These are phyloP conservation scores for Trifolium repens DNA, from an alignment of 306 rosid genomes.

Conservation along the genomic window DNA sequence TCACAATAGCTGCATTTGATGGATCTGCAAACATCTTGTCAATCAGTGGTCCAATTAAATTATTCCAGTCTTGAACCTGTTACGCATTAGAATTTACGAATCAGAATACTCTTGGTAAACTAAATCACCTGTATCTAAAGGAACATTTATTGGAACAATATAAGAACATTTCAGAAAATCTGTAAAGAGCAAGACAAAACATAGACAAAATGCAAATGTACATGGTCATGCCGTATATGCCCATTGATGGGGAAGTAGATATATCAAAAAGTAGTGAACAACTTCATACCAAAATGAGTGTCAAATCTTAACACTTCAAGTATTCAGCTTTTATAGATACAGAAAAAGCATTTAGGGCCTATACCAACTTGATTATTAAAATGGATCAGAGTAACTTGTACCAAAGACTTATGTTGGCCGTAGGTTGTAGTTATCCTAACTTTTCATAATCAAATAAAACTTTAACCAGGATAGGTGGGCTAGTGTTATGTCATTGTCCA, in stretches of 20 bases:
- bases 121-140: conserved; percentile 10
- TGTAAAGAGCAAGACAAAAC: conserved; percentile 15
- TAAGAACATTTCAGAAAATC: conserved; percentile 23
- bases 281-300: conserved; percentile 24
- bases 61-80: conserved; percentile 84
- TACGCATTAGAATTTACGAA: conserved; percentile 35
- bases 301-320: no score
- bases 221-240: conserved; percentile 23
- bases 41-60: conserved; percentile 73
- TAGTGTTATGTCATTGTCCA: conserved; percentile 1
- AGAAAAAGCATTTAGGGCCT: conserved; percentile 20
- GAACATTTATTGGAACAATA: conserved; percentile 11
- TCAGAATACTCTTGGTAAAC: conserved; percentile 3
- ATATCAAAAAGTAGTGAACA: conserved; percentile 18
- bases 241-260: conserved; percentile 25
- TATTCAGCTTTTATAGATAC: conserved; percentile 3
- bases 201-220: conserved; percentile 34
- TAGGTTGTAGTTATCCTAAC: conserved; percentile 5
- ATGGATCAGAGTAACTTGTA: conserved; percentile 34
- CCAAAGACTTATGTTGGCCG: neutral
- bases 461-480: conserved; percentile 20
- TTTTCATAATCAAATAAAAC: conserved; percentile 23
- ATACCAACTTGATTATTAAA: conserved; percentile 36
- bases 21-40: conserved; percentile 93
- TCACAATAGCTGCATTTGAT: conserved; percentile 76